phyloP scores from a whole-genome alignment of 2,329 filamentous ascomycete genomes.

The Penicillium sp. region DNA sequence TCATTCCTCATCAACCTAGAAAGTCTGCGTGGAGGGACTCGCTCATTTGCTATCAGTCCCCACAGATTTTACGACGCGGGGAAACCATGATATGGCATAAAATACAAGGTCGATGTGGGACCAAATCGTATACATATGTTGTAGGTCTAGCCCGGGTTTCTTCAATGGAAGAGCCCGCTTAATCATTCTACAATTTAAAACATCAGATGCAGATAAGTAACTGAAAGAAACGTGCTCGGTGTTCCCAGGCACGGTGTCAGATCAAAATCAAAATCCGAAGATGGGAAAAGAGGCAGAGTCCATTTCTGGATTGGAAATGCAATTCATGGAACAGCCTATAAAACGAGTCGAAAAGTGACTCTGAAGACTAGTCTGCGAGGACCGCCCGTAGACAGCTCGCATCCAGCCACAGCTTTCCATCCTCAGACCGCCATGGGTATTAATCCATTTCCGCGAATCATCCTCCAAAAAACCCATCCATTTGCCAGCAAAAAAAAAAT shows the following conservation, averaged over 20 bases:
- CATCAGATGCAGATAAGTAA: background rate
- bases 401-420: slow-evolving; percentile 23
- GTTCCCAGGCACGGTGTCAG: background rate
- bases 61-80: background rate
- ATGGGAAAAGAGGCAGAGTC: slow-evolving; percentile 10
- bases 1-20: too few relatives aligned
- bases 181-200: background rate
- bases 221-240: background rate
- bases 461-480: slow-evolving; percentile 22
- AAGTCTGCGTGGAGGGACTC: too few relatives aligned
- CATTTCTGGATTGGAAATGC: slow-evolving; percentile 28
- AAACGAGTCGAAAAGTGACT: slow-evolving; percentile 25
- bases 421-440: slow-evolving; percentile 23
- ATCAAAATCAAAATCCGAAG: background rate
- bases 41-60: background rate
- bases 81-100: background rate
- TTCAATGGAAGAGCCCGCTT: background rate
- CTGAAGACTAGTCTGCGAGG: slow-evolving; percentile 14
- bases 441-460: slow-evolving; percentile 22
- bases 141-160: background rate
- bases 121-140: background rate
- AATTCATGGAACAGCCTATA: slow-evolving; percentile 30
- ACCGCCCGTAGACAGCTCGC: slow-evolving; percentile 12
- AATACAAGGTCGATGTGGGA: background rate
- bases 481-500: slow-evolving; percentile 26